A percentile compares a stretch with the other conserved stretches of the same genome.
Conservation (phyloP, 495 filamentous ascomycete species). For the Cladorrhinum samala region DNA sequence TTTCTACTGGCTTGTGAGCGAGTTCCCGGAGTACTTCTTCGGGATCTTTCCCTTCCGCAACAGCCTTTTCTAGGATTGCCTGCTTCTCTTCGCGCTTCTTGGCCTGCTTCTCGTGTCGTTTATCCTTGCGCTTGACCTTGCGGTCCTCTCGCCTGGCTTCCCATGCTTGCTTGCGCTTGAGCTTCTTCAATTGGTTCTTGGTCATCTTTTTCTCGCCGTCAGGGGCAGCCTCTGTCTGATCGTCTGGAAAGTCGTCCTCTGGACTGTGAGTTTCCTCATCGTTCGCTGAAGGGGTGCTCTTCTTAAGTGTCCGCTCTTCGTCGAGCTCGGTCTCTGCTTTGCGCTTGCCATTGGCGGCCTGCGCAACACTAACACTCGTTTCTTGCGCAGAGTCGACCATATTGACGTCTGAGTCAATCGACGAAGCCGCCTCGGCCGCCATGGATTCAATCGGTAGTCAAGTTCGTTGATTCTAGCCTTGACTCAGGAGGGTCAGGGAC, state of each 20-base stretch:
- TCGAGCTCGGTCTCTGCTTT: slow-evolving; percentile 26
- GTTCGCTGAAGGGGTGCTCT: slow-evolving; percentile 4
- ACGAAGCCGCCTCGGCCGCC: slow-evolving; percentile 3
- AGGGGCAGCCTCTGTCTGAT: neutral
- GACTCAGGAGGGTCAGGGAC: no score
- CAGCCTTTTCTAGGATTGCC: slow-evolving; percentile 36
- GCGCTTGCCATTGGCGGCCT: slow-evolving; percentile 21
- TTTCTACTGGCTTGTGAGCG: slow-evolving; percentile 21
- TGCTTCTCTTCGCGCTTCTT: slow-evolving; percentile 41
- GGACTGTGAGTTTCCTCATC: slow-evolving; percentile 1
- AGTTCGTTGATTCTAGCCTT: no score
- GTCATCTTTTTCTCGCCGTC: slow-evolving; percentile 42
- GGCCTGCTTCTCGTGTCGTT: slow-evolving; percentile 57
- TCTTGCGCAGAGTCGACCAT: neutral
- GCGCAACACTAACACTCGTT: neutral
- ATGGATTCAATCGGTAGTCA: slow-evolving; percentile 2
- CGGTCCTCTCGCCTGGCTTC: slow-evolving; percentile 63
- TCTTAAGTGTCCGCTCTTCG: slow-evolving; percentile 8
- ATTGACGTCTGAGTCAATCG: neutral
- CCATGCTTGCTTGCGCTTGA: slow-evolving; percentile 58
- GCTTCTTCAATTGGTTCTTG: slow-evolving; percentile 76
- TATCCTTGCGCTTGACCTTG: slow-evolving; percentile 65
- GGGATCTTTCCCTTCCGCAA: slow-evolving; percentile 35
- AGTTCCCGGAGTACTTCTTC: slow-evolving; percentile 10
- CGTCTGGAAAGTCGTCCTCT: slow-evolving; percentile 1